Conservation (phyloP, 2,329 filamentous ascomycete species). For the Pseudomassariella vexata region DNA sequence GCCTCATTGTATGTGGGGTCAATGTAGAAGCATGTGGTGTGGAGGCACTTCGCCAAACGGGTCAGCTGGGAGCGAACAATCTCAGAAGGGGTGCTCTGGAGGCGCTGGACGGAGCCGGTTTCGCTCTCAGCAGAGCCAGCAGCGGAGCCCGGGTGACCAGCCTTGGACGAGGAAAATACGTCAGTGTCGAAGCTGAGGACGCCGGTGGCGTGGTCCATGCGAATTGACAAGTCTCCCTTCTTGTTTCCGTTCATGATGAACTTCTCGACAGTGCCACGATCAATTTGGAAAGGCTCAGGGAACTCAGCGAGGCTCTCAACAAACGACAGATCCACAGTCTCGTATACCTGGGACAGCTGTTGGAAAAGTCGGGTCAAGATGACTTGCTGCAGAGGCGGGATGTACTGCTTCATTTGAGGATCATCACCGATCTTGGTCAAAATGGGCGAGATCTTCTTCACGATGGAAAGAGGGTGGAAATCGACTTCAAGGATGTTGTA, state of each 20-base stretch:
- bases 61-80: slow-evolving; percentile 94
- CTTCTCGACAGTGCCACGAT: slow-evolving; percentile 88
- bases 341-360: slow-evolving; percentile 97
- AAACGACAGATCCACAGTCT: slow-evolving; percentile 91
- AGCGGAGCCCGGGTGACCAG: slow-evolving; percentile 75
- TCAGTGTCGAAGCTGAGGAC: slow-evolving; percentile 97
- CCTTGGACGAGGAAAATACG: slow-evolving; percentile 95
- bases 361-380: slow-evolving; percentile 98
- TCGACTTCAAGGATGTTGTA: slow-evolving; percentile 99
- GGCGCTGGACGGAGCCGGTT: slow-evolving; percentile 78
- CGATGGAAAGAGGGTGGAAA: slow-evolving; percentile 97
- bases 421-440: slow-evolving; percentile 88
- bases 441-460: slow-evolving; percentile 98
- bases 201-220: slow-evolving; percentile 91
- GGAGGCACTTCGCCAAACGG: slow-evolving; percentile 83
- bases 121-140: slow-evolving; percentile 86
- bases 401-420: slow-evolving; percentile 95
- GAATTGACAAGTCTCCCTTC: slow-evolving; percentile 95
- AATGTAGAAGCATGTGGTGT: slow-evolving; percentile 92
- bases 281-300: slow-evolving; percentile 93
- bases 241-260: slow-evolving; percentile 99
- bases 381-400: slow-evolving; percentile 92
- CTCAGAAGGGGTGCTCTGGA: slow-evolving; percentile 96
- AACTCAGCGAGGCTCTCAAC: slow-evolving; percentile 92
- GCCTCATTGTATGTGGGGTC: slow-evolving; percentile 83